Conservation (phyloP, 768 basidiomycete species). For the Porphyrellus cyaneotinctus region DNA sequence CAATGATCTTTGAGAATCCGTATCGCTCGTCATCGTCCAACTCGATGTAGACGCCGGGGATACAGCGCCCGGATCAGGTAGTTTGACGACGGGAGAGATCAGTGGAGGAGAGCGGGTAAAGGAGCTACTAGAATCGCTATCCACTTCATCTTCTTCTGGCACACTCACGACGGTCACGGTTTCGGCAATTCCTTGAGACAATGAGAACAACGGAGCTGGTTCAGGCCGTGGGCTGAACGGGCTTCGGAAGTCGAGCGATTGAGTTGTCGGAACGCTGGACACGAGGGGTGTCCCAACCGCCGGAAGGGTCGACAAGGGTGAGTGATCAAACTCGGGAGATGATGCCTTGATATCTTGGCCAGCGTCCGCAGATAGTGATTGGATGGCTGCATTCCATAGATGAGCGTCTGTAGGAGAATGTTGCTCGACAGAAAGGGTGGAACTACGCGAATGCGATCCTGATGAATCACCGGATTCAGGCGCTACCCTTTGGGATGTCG, state of each 20-base stretch:
- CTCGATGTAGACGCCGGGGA: slow-evolving; percentile 26
- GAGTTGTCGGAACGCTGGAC: slow-evolving; percentile 10
- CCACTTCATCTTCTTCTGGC: slow-evolving; percentile 10
- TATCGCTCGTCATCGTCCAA: slow-evolving; percentile 29
- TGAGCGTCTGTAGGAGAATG: slow-evolving; percentile 20
- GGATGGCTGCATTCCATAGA: slow-evolving; percentile 7
- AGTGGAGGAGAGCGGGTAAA: slow-evolving; percentile 27
- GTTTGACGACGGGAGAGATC: slow-evolving; percentile 27
- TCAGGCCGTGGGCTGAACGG: slow-evolving; percentile 32
- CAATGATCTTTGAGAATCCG: slow-evolving; percentile 15
- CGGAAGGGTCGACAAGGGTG: slow-evolving; percentile 31
- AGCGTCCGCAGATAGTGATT: slow-evolving; percentile 7
- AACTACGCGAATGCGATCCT: slow-evolving; percentile 28
- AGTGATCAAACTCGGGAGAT: slow-evolving; percentile 24
- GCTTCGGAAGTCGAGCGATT: slow-evolving; percentile 14
- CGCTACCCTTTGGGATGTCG: slow-evolving; percentile 24
- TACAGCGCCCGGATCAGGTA: slow-evolving; percentile 23
- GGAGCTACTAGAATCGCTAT: slow-evolving; percentile 22
- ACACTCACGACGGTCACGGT: background rate
- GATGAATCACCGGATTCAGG: slow-evolving; percentile 14
- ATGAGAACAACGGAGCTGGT: slow-evolving; percentile 12
- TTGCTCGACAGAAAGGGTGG: slow-evolving; percentile 30
- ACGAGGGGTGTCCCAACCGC: slow-evolving; percentile 29
- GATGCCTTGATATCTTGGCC: slow-evolving; percentile 9
- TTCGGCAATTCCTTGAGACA: slow-evolving; percentile 17